A percentile compares a stretch with the other conserved stretches of the same genome.
These are phyloP conservation scores for Moesziomyces sp. DNA, from an alignment of 1,284 basidiomycete species.

Conservation along the genomic window DNA sequence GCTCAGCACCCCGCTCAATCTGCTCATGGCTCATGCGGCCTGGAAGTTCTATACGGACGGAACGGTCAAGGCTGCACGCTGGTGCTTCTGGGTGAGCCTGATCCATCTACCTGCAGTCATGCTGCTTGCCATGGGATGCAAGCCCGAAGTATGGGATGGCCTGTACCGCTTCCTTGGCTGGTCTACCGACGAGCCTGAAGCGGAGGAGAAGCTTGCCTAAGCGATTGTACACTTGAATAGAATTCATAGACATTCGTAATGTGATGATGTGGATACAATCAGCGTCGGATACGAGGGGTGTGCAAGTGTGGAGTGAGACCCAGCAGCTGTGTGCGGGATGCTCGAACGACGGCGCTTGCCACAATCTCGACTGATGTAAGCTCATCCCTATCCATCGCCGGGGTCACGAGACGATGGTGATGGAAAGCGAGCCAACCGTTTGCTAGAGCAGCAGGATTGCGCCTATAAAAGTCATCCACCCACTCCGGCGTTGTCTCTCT, in stretches of 20 bases:
- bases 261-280: not conserved
- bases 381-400: too few species aligned
- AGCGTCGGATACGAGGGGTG: not conserved
- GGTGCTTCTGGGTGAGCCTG: slow-evolving; percentile 76
- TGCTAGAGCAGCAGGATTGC: slow-evolving; percentile 29
- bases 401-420: slow-evolving; percentile 18
- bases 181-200: slow-evolving; percentile 4
- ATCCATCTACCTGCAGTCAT: slow-evolving; percentile 92
- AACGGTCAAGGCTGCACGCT: slow-evolving; percentile 80
- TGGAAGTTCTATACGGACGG: slow-evolving; percentile 73
- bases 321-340: not conserved
- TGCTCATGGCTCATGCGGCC: slow-evolving; percentile 77
- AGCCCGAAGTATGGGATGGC: slow-evolving; percentile 61
- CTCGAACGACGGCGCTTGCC: not conserved
- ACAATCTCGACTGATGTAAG: not conserved
- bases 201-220: slow-evolving; percentile 18
- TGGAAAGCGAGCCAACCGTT: slow-evolving; percentile 39
- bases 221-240: not conserved
- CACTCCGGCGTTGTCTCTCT: slow-evolving; percentile 6
- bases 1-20: slow-evolving; percentile 81
- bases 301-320: not conserved
- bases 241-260: not conserved
- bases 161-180: slow-evolving; percentile 37
- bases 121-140: slow-evolving; percentile 83
- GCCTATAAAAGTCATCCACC: slow-evolving; percentile 22